These are phyloP conservation scores for Saturnispora zaruensis DNA, from an alignment of 805 yeast genomes.

Conservation along the genomic window DNA sequence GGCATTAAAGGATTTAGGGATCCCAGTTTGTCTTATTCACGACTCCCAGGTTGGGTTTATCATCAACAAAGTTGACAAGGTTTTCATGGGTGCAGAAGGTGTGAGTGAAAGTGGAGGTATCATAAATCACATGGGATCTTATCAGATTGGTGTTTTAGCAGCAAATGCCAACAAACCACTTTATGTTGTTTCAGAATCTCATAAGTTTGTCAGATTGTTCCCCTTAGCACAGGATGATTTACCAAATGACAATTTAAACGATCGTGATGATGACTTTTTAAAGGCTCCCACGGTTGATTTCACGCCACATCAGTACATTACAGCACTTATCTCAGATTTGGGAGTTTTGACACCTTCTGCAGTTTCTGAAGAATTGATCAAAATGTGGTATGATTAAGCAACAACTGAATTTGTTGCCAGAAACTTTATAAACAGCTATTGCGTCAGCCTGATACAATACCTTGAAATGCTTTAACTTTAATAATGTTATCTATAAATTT, in stretches of 20 bases:
- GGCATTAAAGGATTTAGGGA: constrained; percentile 55
- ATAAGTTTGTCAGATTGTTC: constrained; percentile 92
- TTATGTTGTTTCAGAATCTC: constrained; percentile 89
- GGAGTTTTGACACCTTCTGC: constrained; percentile 98
- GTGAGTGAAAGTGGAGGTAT: constrained; percentile 99
- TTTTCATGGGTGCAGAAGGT: constrained; percentile 97
- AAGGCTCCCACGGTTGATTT: constrained; percentile 66
- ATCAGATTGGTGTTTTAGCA: constrained; percentile 89
- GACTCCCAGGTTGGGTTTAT: constrained; percentile 93
- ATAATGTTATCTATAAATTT: constrained; percentile 17
- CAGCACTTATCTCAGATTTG: constrained; percentile 91
- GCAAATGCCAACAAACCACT: constrained; percentile 86
- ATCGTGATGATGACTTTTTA: constrained; percentile 24
- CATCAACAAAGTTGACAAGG: constrained; percentile 84
- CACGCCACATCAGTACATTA: constrained; percentile 91
- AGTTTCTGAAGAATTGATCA: constrained; percentile 95
- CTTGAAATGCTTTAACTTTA: background rate
- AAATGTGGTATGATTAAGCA: constrained; percentile 89
- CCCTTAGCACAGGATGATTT: constrained; percentile 91
- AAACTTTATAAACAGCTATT: no score
- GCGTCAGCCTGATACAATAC: background rate
- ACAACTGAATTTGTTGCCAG: background rate
- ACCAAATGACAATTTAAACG: constrained; percentile 36
- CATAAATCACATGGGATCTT: constrained; percentile 89
- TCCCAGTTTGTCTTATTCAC: constrained; percentile 81